Evolutionary conservation across 2,329 filamentous ascomycete genomes (phyloP).

Genomic region (Aspergillus japonicus): DNA sequence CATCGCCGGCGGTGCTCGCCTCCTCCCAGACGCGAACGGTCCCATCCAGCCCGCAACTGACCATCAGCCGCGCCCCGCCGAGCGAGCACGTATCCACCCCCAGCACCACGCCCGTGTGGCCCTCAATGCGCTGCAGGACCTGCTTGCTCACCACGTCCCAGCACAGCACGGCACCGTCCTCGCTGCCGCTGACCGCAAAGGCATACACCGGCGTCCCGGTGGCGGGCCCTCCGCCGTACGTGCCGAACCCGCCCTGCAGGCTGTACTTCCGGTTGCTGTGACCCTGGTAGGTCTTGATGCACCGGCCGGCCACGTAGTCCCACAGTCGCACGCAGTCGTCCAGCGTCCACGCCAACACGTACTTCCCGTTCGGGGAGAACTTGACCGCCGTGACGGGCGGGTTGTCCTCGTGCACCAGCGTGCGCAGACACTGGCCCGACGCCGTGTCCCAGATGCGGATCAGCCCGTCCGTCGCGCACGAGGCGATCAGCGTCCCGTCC

Average conservation of each 20-base stretch:
- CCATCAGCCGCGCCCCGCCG: conserved; percentile 51
- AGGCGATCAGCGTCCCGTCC: conserved; percentile 89
- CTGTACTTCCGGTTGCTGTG: conserved; percentile 83
- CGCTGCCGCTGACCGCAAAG: conserved; percentile 80
- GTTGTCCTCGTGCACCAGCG: conserved; percentile 94
- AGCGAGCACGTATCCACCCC: conserved; percentile 59
- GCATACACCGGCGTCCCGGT: conserved; percentile 40
- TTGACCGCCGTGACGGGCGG: conserved; percentile 83
- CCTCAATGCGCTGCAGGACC: conserved; percentile 66
- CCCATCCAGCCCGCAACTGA: conserved; percentile 62
- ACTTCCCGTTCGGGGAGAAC: conserved; percentile 92
- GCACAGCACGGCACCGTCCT: conserved; percentile 79
- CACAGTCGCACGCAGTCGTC: conserved; percentile 88
- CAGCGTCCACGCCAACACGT: conserved; percentile 85
- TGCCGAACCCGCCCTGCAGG: conserved; percentile 79
- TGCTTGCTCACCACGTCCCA: conserved; percentile 91
- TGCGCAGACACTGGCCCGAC: conserved; percentile 91
- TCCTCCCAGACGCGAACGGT: conserved; percentile 63
- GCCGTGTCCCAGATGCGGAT: conserved; percentile 95
- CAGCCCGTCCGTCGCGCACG: conserved; percentile 85
- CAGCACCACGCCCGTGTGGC: conserved; percentile 59
- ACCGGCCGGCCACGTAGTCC: conserved; percentile 89
- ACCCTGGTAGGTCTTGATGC: conserved; percentile 96
- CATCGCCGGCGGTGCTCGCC: conserved; percentile 10
- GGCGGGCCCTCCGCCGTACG: conserved; percentile 48